phyloP scores from a whole-genome alignment of 2,329 filamentous ascomycete species.

The Chrysoporthe puriensis region DNA sequence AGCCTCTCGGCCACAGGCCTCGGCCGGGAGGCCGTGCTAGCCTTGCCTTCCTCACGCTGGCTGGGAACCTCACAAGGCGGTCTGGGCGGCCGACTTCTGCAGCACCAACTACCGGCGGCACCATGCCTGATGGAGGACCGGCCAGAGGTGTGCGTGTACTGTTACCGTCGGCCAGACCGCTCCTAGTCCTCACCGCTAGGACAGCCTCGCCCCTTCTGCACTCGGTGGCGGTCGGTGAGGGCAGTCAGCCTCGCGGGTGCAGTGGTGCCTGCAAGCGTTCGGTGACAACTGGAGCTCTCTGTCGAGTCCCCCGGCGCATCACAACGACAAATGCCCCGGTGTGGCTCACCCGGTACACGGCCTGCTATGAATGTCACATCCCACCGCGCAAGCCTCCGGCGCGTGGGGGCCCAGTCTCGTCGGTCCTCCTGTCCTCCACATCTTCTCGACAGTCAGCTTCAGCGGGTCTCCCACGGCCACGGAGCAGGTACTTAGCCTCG shows the following conservation, averaged over 20 bases:
- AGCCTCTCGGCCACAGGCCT: background rate
- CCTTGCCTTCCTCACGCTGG: background rate
- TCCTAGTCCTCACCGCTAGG: background rate
- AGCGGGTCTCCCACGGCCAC: background rate
- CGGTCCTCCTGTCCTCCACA: background rate
- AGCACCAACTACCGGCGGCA: background rate
- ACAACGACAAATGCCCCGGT: background rate
- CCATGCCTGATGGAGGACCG: background rate
- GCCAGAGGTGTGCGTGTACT: background rate
- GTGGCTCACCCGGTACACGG: background rate
- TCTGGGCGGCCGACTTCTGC: too few relatives aligned
- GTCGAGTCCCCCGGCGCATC: background rate
- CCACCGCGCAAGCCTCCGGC: background rate
- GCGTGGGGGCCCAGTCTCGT: background rate
- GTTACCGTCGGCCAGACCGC: background rate
- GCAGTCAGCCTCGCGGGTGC: background rate
- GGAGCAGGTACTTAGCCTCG: background rate
- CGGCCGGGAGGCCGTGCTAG: constrained; percentile 1
- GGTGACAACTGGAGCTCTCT: background rate
- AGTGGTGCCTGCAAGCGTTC: background rate
- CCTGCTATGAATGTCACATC: background rate
- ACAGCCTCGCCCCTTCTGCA: background rate
- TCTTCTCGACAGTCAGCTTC: background rate
- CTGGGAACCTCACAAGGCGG: background rate
- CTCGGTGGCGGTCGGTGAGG: background rate